A percentile compares a stretch with the other conserved stretches of the same genome.
These are phyloP conservation scores for Chrysanthemum makinoi DNA, from an alignment of 129 eudicot genomes.

Conservation along the genomic window DNA sequence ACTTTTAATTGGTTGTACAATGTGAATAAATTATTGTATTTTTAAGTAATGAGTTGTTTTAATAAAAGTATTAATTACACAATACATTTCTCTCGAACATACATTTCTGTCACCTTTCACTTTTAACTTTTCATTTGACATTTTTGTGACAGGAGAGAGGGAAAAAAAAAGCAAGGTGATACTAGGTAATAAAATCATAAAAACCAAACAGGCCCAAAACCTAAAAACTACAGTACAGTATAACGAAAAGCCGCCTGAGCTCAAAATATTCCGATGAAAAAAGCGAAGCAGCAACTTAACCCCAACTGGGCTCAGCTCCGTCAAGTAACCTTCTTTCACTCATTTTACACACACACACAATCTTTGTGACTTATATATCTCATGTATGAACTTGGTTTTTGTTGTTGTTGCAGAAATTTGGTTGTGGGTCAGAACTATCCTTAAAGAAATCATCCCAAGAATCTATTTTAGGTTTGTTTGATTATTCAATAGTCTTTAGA, in stretches of 20 bases:
- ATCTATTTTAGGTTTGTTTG: constrained; percentile 47
- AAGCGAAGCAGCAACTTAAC: constrained; percentile 61
- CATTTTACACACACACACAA: not conserved
- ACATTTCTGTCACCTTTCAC: no score
- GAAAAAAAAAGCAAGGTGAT: not conserved
- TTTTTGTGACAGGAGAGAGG: no score
- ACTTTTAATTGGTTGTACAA: no score
- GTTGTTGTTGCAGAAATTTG: constrained; percentile 53
- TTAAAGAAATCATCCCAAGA: constrained; percentile 27
- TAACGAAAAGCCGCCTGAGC: constrained; percentile 19
- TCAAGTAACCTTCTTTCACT: constrained; percentile 38
- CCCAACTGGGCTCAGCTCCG: constrained; percentile 93
- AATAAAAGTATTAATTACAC: no score
- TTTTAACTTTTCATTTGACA: no score
- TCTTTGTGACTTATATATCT: not conserved
- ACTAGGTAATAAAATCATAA: no score
- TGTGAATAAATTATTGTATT: no score
- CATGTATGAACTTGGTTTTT: no score
- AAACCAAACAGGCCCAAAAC: constrained; percentile 9
- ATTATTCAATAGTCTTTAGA: not conserved
- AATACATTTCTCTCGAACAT: no score
- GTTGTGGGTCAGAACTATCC: constrained; percentile 38
- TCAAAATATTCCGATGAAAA: constrained; percentile 28
- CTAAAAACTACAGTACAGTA: not conserved
- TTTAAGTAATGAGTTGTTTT: no score